Base-by-base conservation (phyloP, 139 green algal species). In the Tetradesmus lagerheimii region DNA sequence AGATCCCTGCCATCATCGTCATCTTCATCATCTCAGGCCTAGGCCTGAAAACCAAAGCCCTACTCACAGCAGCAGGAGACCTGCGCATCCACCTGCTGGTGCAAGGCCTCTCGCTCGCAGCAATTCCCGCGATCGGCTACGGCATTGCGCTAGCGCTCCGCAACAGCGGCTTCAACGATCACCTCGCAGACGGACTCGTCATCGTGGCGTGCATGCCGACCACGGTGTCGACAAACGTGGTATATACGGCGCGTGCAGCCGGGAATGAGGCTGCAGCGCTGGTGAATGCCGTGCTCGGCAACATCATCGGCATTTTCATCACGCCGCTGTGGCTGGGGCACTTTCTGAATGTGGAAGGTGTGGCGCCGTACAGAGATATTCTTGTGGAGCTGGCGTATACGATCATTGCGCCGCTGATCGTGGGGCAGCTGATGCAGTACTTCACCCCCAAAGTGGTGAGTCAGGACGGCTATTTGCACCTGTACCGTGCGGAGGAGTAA, bases 221-320 rank as follows among this genome's bases (percentile, higher is more conserved):
- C 1, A 94, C 92, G 4, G 90, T 94, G 9, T 91, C 83, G 4
- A 94, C 92, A 11, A 94, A 94, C 64, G 92, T 94, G 23, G 91
- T 94, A 4, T 84, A 84, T 45, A 82, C 76, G 23, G 35, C 35
- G 20, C 76, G 76, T 14, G 88, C 92, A 0, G 86, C 85, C 1
- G 92, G 92, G 57, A 94, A 94, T 57, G 90, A 93, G 29, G 76
- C 92, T 27, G 86, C 80, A 1, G 91, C 92, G 37, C 82, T 94
- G 23, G 86, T 94, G 23, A 94, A 94, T 38, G 91, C 91, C 0
- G 92, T 94, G 14, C 75, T 94, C 0, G 92, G 92, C 20, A 94
- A 94, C 83, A 83, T 94, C 41, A 83, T 93, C 34, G 92, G 92
- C 41, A 93, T 94, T 41, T 94, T 94, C 43, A 64, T 94, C 0